Evolutionary conservation across 257 asterid genomes (phyloP).

Genomic region (Solanum virginianum): DNA sequence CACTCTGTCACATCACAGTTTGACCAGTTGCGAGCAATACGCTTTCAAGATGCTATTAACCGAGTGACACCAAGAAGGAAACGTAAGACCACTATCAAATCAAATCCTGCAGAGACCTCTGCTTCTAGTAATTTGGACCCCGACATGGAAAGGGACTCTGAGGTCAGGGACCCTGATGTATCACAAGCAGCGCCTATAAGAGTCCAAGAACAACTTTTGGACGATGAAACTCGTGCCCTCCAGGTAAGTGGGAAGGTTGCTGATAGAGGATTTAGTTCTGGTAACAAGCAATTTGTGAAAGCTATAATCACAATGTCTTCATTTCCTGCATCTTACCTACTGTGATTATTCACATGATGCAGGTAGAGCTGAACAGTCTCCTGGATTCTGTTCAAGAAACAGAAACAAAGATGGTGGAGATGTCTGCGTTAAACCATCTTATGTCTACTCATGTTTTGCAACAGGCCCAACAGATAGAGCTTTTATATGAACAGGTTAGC

Average conservation of each 20-base stretch:
- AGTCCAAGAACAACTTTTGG: constrained; percentile 66
- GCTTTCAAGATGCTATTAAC: constrained; percentile 86
- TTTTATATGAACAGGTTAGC: constrained; percentile 68
- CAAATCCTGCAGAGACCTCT: constrained; percentile 23
- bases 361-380: constrained; percentile 77
- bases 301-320: neutral
- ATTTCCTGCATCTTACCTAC: neutral
- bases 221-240: constrained; percentile 82
- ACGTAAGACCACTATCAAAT: constrained; percentile 17
- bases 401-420: constrained; percentile 86
- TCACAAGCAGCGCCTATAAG: constrained; percentile 37
- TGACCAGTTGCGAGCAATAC: constrained; percentile 88
- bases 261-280: neutral
- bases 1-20: constrained; percentile 78
- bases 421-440: constrained; percentile 91
- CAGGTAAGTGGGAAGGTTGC: constrained; percentile 34
- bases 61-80: constrained; percentile 77
- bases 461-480: constrained; percentile 88
- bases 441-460: constrained; percentile 94
- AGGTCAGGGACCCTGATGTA: constrained; percentile 31
- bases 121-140: constrained; percentile 13
- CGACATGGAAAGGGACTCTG: constrained; percentile 21
- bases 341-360: neutral
- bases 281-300: neutral
- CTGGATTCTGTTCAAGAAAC: constrained; percentile 85